Conservation (phyloP, 208 protist genomes). For the Leptomonas seymouri region DNA sequence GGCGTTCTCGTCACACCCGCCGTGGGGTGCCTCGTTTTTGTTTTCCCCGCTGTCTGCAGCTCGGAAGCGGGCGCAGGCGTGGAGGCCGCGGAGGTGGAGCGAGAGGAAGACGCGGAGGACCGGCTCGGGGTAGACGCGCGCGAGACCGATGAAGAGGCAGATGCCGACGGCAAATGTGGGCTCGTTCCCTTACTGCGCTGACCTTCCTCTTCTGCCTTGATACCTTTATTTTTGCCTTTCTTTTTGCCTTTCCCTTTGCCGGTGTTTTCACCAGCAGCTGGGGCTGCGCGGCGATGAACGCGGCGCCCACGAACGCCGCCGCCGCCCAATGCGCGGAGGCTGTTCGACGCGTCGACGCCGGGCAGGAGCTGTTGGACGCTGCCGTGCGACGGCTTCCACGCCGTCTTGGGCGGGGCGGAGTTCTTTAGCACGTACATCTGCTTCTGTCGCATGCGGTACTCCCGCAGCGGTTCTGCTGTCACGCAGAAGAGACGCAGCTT, state of each 20-base stretch:
- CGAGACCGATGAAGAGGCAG: constrained; percentile 5
- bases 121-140: constrained; percentile 23
- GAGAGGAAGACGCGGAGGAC: constrained; percentile 7
- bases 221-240: neutral
- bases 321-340: neutral
- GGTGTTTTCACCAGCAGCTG: neutral
- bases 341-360: neutral
- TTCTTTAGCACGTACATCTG: constrained; percentile 31
- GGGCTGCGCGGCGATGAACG: neutral
- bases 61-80: neutral
- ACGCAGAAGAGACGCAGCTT: constrained; percentile 75
- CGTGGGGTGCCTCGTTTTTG: neutral
- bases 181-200: neutral
- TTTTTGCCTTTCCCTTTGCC: neutral
- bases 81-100: neutral
- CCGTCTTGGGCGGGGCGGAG: constrained; percentile 7
- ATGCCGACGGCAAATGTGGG: constrained; percentile 7
- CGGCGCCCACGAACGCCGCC: constrained; percentile 2
- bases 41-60: neutral
- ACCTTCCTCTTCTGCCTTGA: neutral
- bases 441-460: constrained; percentile 44
- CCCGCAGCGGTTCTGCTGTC: constrained; percentile 52
- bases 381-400: neutral
- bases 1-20: neutral
- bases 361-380: neutral